Evolutionary conservation across 768 basidiomycete genomes (phyloP), one percentile per base, ranked within the genome.

Genomic region (Leccinum fibrillosum): DNA sequence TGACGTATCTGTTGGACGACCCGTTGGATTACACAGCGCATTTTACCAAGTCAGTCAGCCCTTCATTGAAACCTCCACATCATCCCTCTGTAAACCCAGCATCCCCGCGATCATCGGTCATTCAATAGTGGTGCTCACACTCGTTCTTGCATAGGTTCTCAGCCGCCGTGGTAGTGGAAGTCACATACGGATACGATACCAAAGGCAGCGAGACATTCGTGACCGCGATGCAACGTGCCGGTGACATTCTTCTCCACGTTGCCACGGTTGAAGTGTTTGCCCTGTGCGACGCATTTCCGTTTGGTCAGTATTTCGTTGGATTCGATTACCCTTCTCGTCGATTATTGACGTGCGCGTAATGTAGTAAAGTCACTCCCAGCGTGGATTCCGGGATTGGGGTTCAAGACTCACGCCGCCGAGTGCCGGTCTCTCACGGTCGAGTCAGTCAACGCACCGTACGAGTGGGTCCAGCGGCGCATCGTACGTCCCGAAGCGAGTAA

Each of bases 191-290:
- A 1, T 60, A 64, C 21, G 58, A 62, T 26, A 45, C 44, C 1
- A 58, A 52, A 17, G 35, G 21, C 2, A 15, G 10, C 11, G 45
- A 47, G 45, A 23, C 23, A 25, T 56, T 56, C n/a, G 54, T 57
- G 3, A 19, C 39, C 3, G 26, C 63, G 8, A 60, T 67, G 53
- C 58, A 60, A 28, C 60, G 37, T 5, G 51, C 45, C 19, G 45
- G 54, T 7, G 53, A 66, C 10, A 54, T 60, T 17, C 15, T 66
- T 21, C 9, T 57, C 12, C 52, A 15, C 2, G 12, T 45, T 47
- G 13, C 45, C 2, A 54, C 58, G 4, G 47, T 56, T 0, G 53
- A 64, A 42, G 42, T 26, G 23, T 45, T 35, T 10, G 62, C 50
- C 26, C 13, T 66, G 5, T 58, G 56, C 17, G 37, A 39, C 17